Evolutionary conservation across 345 rosid species (phyloP), one percentile per base, ranked within the genome.

Genomic region (Capsella bursapastoris): DNA sequence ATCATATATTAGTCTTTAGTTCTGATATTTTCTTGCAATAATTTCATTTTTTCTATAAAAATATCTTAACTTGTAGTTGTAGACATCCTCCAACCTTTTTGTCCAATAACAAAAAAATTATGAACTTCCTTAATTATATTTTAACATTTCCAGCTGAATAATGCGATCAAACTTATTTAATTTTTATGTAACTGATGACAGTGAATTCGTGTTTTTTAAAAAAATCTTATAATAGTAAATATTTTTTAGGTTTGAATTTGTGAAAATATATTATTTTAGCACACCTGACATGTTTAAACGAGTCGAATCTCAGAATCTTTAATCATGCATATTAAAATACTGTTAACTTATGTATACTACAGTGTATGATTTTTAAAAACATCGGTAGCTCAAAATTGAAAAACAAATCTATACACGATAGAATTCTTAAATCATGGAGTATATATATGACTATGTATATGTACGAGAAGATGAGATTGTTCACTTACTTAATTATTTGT

Each of bases 51-150:
- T 55, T 70, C 63, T 44, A 1, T 60, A 32, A 7, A 41, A 48
- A 75, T 52, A 62, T 14, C 50, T 75, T 68, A 53, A 53, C 57
- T 61, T 68, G 15, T 25, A 75, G 35, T 22, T 76, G 58, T 62
- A 53, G 64, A 27, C 70, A 68, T 75, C 74, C 2, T 68, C 74
- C 49, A 52, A 34, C 37, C 72, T 49, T 66, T 57, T 74, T 49
- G 28, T 38, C 34, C 16, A 58, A 13, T 31, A 15, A 43, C 15
- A 32, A 29, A 69, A 32, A 29, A 69, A 16, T 31, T 57, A 4
- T 43, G 5, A 40, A 37, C 34, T 22, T 34, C 15, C 16, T 28
- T 47, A 47, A 29, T 14, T 7, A 4, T 32, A 6, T 34, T n/a
- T 15, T 7, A 14, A 3, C 14, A 3, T 7, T 57, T 57, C 61